Evolutionary conservation across 345 rosid genomes (phyloP), one percentile per base, ranked within the genome.

Genomic region (Eutrema japonicum): DNA sequence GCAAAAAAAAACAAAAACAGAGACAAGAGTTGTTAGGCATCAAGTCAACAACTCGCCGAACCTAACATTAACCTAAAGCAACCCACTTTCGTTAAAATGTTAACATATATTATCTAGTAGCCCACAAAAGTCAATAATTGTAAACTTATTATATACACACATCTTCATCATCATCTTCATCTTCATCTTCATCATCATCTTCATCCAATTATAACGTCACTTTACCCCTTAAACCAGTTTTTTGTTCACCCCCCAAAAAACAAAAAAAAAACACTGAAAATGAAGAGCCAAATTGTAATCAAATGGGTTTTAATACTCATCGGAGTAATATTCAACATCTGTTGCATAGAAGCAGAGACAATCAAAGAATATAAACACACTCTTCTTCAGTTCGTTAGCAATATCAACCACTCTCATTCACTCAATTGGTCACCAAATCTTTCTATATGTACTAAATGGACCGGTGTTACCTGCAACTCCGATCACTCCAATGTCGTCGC

Each of bases 361-460:
- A 70, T 41, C 68, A 77, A 43, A 49, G 55, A 71, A 81, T 96
- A 90, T 67, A 86, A 81, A 79, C 80, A 79, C 65, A 90, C 94
- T 29, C 83, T 90, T 66, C 87, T 95, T 6, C 96, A 90, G 38
- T 95, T 92, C 47, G 40, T 85, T n/a, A 67, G 66, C 49, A 78
- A 80, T n/a, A 72, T 88, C 73, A 81, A 72, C 59, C 88, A 86
- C 76, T 80, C 98, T 10, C 84, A 70, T 36, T 61, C 78, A 56
- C 80, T 95, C 16, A 90, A 92, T 16, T 95, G 97, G 98, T 82
- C 79, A 16, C 78, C 80, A 64, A 64, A 57, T 76, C 80, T 76
- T 47, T 61, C 88, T 7, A 75, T 92, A 2, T 95, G 99, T 77
- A 74, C 61, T n/a, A 64, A 75, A 38, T 95, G 98, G 99, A 81